These are phyloP conservation scores for Pseudocercospora crystallina DNA, from an alignment of 2,329 filamentous ascomycete genomes.

Conservation along the genomic window DNA sequence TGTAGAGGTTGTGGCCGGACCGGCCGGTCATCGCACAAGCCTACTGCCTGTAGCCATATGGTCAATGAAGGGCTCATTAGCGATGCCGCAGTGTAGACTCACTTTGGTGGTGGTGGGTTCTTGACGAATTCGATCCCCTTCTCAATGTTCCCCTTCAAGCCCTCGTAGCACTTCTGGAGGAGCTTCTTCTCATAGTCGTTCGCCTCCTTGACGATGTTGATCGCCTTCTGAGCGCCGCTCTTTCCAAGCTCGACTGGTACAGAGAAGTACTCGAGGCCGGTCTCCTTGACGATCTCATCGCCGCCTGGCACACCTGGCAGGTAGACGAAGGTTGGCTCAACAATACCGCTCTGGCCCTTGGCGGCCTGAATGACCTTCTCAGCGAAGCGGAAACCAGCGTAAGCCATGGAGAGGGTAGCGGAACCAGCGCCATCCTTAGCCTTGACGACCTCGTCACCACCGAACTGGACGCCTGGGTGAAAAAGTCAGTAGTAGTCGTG, in stretches of 20 bases:
- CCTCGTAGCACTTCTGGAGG: constrained; percentile 71
- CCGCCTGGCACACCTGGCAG: constrained; percentile 86
- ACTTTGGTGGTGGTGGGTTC: constrained; percentile 80
- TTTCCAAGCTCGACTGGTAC: constrained; percentile 86
- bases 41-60: not conserved
- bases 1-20: no score
- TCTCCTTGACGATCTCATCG: constrained; percentile 78
- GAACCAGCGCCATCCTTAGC: constrained; percentile 90
- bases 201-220: constrained; percentile 73
- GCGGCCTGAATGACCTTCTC: constrained; percentile 88
- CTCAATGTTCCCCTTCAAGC: constrained; percentile 86
- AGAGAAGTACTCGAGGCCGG: constrained; percentile 89
- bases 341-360: constrained; percentile 86
- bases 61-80: not conserved
- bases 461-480: constrained; percentile 75
- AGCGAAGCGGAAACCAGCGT: constrained; percentile 92
- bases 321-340: constrained; percentile 96
- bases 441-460: constrained; percentile 95
- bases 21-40: not conserved
- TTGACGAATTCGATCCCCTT: constrained; percentile 90
- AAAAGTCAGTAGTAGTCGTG: constrained; percentile 11
- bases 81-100: constrained; percentile 28
- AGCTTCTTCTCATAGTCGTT: constrained; percentile 88
- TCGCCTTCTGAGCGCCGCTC: constrained; percentile 80
- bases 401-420: constrained; percentile 91